A percentile compares a stretch with the other conserved stretches of the same genome.
These are phyloP conservation scores for Leccinum subgranulosum DNA, from an alignment of 768 basidiomycete genomes.

Conservation along the genomic window DNA sequence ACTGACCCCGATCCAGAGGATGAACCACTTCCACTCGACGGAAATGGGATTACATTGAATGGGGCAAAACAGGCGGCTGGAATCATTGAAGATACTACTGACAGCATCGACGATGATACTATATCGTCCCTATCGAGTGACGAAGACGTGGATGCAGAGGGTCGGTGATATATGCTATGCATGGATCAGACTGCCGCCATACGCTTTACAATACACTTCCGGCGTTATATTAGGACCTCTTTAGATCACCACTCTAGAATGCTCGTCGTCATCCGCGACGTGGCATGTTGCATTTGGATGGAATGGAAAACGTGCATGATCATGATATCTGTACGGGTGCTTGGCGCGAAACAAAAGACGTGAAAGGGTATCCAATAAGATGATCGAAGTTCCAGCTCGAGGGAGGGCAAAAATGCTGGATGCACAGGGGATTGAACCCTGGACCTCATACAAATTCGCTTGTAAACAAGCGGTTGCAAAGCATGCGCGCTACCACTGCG, in stretches of 20 bases:
- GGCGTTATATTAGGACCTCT: constrained; percentile 4
- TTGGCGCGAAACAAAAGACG: not conserved
- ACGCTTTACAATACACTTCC: constrained; percentile 7
- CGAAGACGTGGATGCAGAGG: not conserved
- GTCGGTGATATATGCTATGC: constrained; percentile 2
- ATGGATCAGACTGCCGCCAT: not conserved
- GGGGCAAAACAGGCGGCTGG: constrained; percentile 5
- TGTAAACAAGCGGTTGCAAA: constrained; percentile 27
- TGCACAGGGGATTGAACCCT: constrained; percentile 42
- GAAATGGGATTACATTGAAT: not conserved
- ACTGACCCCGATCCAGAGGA: constrained; percentile 28
- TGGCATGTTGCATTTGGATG: too few relatives aligned
- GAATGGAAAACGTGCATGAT: not conserved
- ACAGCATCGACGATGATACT: not conserved
- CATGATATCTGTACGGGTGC: not conserved
- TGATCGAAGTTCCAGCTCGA: not conserved
- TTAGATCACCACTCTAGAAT: constrained; percentile 3
- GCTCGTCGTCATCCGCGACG: not conserved
- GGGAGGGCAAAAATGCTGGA: constrained; percentile 21
- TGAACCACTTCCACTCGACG: constrained; percentile 17
- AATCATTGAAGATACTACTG: not conserved
- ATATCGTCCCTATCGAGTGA: not conserved
- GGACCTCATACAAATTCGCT: constrained; percentile 35
- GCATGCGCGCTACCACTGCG: constrained; percentile 40
- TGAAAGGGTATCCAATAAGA: too few relatives aligned